Conservation (phyloP, 768 basidiomycete genomes). For the Infundibulicybe gibba region DNA sequence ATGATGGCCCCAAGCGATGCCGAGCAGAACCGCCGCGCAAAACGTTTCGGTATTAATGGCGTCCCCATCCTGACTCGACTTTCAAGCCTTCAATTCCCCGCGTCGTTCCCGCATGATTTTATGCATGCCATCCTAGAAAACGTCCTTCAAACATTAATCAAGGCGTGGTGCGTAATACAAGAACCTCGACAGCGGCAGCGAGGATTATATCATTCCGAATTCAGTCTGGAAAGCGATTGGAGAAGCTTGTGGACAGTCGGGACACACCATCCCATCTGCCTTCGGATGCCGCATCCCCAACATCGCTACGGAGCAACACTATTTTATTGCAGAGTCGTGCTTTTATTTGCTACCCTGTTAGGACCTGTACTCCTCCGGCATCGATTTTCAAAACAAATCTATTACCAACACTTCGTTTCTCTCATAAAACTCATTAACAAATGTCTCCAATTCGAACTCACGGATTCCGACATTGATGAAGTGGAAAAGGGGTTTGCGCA, state of each 20-base stretch:
- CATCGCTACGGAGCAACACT: slow-evolving; percentile 13
- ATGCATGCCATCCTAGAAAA: slow-evolving; percentile 42
- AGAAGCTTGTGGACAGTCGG: slow-evolving; percentile 16
- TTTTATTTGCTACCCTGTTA: slow-evolving; percentile 24
- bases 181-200: slow-evolving; percentile 13
- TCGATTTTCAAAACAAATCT: slow-evolving; percentile 15
- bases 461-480: slow-evolving; percentile 8
- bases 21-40: slow-evolving; percentile 11
- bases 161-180: slow-evolving; percentile 34
- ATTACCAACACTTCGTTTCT: slow-evolving; percentile 30
- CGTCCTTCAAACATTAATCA: slow-evolving; percentile 27
- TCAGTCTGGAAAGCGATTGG: slow-evolving; percentile 29
- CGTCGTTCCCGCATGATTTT: slow-evolving; percentile 34
- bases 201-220: slow-evolving; percentile 15
- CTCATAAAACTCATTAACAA: slow-evolving; percentile 23
- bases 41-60: slow-evolving; percentile 23
- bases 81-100: slow-evolving; percentile 22
- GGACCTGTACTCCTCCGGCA: slow-evolving; percentile 22
- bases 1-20: slow-evolving; percentile 10
- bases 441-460: slow-evolving; percentile 26
- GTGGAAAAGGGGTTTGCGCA: slow-evolving; percentile 17
- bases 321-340: slow-evolving; percentile 25
- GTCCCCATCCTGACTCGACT: slow-evolving; percentile 19
- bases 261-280: slow-evolving; percentile 21
- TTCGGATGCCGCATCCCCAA: slow-evolving; percentile 24